These are phyloP conservation scores for Solanum stenotomum DNA, from an alignment of 257 asterid species.

Conservation along the genomic window DNA sequence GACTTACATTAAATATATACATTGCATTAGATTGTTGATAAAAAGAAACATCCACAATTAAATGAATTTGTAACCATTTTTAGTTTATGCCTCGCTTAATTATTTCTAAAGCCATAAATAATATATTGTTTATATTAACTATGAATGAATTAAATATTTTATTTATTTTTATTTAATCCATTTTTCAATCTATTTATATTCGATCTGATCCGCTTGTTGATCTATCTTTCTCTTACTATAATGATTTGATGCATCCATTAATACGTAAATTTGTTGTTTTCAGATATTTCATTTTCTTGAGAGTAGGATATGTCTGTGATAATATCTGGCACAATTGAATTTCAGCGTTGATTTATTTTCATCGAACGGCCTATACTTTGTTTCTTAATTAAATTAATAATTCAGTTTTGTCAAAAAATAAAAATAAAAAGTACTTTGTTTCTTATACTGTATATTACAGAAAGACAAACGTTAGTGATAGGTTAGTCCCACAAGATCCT, in stretches of 20 bases:
- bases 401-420: not conserved
- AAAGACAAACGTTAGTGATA: not conserved
- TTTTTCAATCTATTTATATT: too few species aligned
- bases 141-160: too few species aligned
- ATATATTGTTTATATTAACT: too few species aligned
- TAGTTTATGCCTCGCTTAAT: not conserved
- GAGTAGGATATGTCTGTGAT: not conserved
- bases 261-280: not conserved
- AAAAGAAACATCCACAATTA: too few species aligned
- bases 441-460: not conserved
- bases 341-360: not conserved
- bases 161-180: too few species aligned
- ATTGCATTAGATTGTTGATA: too few species aligned
- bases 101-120: too few species aligned
- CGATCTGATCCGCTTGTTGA: too few species aligned
- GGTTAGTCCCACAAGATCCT: not conserved
- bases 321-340: not conserved
- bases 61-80: not conserved
- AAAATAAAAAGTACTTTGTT: not conserved
- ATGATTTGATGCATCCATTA: not conserved
- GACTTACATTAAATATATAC: not conserved
- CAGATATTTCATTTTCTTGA: not conserved
- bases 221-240: not conserved
- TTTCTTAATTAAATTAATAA: not conserved
- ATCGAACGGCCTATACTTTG: not conserved